A percentile compares a stretch with the other conserved stretches of the same genome.
These are phyloP conservation scores for Cladosporium sp. DNA, from an alignment of 2,329 filamentous ascomycete species.

Conservation along the genomic window DNA sequence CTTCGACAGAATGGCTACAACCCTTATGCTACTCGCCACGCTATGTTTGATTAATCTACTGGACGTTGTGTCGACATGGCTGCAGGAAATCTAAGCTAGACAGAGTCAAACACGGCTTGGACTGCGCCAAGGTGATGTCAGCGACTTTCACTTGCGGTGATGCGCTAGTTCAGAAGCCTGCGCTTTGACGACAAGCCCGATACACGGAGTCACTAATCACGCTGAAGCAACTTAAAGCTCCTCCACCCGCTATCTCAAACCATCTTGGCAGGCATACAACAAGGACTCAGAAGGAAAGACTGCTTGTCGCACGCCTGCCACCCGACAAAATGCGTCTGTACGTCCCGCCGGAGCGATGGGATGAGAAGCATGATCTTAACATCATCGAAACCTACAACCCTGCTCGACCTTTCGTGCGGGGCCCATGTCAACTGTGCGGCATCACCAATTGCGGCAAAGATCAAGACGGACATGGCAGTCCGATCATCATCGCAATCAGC, in stretches of 20 bases:
- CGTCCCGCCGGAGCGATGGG: background rate
- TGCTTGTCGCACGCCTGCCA: too few species aligned
- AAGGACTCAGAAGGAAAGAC: too few species aligned
- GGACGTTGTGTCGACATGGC: too few species aligned
- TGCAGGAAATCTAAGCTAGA: too few species aligned
- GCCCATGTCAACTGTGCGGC: background rate
- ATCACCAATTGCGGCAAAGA: background rate
- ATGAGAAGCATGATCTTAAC: background rate
- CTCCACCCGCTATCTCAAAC: too few species aligned
- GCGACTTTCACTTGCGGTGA: background rate
- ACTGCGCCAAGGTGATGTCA: background rate
- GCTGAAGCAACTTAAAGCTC: too few species aligned
- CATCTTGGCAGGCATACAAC: too few species aligned
- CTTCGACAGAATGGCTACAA: background rate
- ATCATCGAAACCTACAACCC: background rate
- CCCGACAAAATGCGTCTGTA: background rate
- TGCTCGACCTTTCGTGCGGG: background rate
- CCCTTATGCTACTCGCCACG: background rate
- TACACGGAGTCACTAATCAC: background rate
- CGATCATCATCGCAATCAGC: conserved; percentile 27
- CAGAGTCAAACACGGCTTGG: background rate
- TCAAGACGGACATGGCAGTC: conserved; percentile 27
- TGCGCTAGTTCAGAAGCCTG: background rate
- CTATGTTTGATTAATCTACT: background rate
- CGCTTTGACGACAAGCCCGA: background rate